phyloP scores from a whole-genome alignment of 2,329 filamentous ascomycete species.

The Pseudogymnoascus sp. region DNA sequence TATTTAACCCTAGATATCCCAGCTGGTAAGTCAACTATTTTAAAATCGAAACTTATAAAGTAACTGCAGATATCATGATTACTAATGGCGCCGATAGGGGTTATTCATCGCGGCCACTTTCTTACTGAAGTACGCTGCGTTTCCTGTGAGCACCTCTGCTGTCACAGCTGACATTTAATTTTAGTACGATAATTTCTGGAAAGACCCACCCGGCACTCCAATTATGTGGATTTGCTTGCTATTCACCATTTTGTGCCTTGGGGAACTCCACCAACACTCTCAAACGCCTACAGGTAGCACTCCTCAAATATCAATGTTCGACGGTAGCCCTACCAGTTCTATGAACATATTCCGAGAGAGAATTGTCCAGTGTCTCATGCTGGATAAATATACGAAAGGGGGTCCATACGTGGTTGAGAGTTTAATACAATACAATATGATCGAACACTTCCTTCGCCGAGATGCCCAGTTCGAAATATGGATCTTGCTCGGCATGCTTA shows the following conservation, averaged over 20 bases:
- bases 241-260: conserved; percentile 21
- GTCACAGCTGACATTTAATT: conserved; percentile 17
- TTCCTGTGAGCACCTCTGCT: not conserved
- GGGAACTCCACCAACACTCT: conserved; percentile 10
- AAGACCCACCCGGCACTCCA: conserved; percentile 17
- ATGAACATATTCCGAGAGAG: conserved; percentile 24
- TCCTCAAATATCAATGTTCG: conserved; percentile 22
- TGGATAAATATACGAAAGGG: conserved; percentile 24
- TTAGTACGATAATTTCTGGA: conserved; percentile 27
- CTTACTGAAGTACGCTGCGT: conserved; percentile 23
- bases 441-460: conserved; percentile 25
- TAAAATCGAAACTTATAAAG: conserved; percentile 14
- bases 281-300: not conserved
- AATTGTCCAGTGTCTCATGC: conserved; percentile 25
- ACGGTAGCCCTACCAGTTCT: conserved; percentile 19
- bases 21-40: conserved; percentile 21
- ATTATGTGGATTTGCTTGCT: conserved; percentile 22
- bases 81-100: conserved; percentile 19
- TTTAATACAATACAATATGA: conserved; percentile 19
- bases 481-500: conserved; percentile 45
- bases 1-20: conserved; percentile 22
- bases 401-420: conserved; percentile 24
- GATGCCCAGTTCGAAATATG: conserved; percentile 34
- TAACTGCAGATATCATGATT: conserved; percentile 15
- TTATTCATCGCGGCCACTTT: conserved; percentile 24